phyloP scores from a whole-genome alignment of 2,329 filamentous ascomycete genomes.

The Ascochyta viciae-villosae region DNA sequence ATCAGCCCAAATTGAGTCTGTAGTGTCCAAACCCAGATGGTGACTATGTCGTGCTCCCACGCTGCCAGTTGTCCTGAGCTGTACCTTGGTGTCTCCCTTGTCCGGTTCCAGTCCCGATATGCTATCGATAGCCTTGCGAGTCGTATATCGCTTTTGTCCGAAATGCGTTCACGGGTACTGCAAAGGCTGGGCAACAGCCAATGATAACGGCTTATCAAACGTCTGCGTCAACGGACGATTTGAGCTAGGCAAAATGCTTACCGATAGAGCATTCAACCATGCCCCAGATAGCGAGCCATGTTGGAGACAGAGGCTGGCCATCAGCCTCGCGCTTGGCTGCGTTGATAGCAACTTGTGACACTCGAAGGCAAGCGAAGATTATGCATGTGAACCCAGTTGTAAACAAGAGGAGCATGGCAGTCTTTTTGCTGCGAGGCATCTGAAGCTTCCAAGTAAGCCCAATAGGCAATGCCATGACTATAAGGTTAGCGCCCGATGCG shows the following conservation, averaged over 20 bases:
- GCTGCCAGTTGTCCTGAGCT: neutral
- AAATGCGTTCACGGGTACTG: neutral
- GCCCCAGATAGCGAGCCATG: conserved; percentile 46
- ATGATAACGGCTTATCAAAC: too few relatives aligned
- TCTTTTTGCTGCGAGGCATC: too few relatives aligned
- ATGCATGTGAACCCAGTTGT: too few relatives aligned
- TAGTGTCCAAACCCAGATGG: neutral
- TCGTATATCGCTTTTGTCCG: neutral
- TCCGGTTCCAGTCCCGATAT: neutral
- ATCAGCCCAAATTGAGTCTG: conserved; percentile 4
- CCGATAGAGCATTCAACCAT: conserved; percentile 44
- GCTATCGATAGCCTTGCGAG: conserved; percentile 2
- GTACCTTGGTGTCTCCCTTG: neutral
- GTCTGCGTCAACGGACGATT: too few relatives aligned
- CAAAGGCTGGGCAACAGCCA: too few relatives aligned
- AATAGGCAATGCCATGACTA: too few relatives aligned
- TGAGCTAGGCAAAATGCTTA: neutral
- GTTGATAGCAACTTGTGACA: conserved; percentile 40
- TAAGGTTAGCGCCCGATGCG: too few relatives aligned
- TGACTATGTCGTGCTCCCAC: neutral
- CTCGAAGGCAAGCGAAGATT: conserved; percentile 23
- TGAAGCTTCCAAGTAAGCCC: too few relatives aligned
- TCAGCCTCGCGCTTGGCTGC: conserved; percentile 28
- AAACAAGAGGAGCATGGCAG: too few relatives aligned
- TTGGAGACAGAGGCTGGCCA: conserved; percentile 25